Conservation (phyloP, 306 rosid species). For the Cicer pinnatifidum region DNA sequence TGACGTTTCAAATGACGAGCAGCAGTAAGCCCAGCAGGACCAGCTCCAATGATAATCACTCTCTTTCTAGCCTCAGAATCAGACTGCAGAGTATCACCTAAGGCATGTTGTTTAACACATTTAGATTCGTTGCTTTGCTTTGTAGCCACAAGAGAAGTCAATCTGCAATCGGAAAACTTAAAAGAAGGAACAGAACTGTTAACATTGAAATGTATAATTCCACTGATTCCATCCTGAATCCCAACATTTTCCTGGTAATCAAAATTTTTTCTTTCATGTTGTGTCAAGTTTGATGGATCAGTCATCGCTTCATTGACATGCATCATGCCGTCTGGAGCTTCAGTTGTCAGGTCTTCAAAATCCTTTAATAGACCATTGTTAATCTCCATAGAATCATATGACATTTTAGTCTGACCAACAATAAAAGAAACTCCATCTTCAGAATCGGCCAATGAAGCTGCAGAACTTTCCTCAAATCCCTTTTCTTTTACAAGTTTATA, state of each 20-base stretch:
- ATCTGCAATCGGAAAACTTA: slow-evolving; percentile 49
- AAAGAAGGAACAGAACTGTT: slow-evolving; percentile 51
- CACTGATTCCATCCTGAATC: slow-evolving; percentile 46
- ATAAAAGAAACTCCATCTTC: slow-evolving; percentile 95
- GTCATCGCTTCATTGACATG: slow-evolving; percentile 35
- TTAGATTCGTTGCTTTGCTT: slow-evolving; percentile 52
- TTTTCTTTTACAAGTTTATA: slow-evolving; percentile 71
- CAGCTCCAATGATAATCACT: slow-evolving; percentile 92
- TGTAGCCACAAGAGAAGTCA: slow-evolving; percentile 48
- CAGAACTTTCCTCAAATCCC: slow-evolving; percentile 59
- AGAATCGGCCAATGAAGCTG: slow-evolving; percentile 76
- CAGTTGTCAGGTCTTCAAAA: slow-evolving; percentile 45
- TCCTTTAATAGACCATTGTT: slow-evolving; percentile 48
- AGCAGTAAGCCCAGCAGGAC: slow-evolving; percentile 99
- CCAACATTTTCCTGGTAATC: slow-evolving; percentile 51
- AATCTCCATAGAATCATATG: slow-evolving; percentile 53
- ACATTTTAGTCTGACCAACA: slow-evolving; percentile 68
- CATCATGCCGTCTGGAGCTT: slow-evolving; percentile 51
- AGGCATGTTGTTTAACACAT: slow-evolving; percentile 45
- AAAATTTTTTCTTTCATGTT: slow-evolving; percentile 44
- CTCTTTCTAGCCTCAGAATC: slow-evolving; percentile 62
- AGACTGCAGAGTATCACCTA: slow-evolving; percentile 49
- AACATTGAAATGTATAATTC: slow-evolving; percentile 42
- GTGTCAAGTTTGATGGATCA: slow-evolving; percentile 47
- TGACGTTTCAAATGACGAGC: slow-evolving; percentile 97